Conservation (phyloP, 306 rosid species). For the Ammopiptanthus mongolicus region DNA sequence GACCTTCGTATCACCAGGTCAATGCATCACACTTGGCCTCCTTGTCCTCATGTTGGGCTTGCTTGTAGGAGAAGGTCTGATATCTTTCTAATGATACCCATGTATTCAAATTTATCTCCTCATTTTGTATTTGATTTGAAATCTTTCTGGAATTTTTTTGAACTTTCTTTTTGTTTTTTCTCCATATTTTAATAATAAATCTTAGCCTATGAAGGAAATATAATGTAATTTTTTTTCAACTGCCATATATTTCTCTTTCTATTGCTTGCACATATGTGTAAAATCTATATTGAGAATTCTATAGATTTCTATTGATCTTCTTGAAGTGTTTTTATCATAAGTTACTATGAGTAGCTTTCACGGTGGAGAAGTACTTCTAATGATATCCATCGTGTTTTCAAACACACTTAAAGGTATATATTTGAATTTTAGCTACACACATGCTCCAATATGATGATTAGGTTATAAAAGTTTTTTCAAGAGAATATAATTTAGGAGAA, state of each 20-base stretch:
- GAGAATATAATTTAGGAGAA: background rate
- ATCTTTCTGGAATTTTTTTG: background rate
- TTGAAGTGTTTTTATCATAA: too few species aligned
- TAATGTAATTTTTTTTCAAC: background rate
- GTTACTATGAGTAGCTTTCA: too few species aligned
- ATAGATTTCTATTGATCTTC: background rate
- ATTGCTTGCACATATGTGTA: background rate
- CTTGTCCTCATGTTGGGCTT: constrained; percentile 64
- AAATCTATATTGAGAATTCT: background rate
- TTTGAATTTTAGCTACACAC: background rate
- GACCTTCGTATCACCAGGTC: constrained; percentile 46
- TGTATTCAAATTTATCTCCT: background rate
- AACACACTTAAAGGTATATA: background rate
- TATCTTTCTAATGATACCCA: constrained; percentile 37
- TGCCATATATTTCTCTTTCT: background rate
- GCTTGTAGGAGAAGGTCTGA: constrained; percentile 71
- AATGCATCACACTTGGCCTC: constrained; percentile 62
- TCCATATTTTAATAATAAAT: background rate
- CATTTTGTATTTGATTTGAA: background rate
- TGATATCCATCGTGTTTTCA: too few species aligned
- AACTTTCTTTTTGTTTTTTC: background rate
- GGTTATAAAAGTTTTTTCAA: background rate
- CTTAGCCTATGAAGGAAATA: background rate
- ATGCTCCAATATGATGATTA: background rate
- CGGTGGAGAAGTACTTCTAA: too few species aligned